Evolutionary conservation across 805 yeast species (phyloP).

Genomic region (Starmerella stellata): DNA sequence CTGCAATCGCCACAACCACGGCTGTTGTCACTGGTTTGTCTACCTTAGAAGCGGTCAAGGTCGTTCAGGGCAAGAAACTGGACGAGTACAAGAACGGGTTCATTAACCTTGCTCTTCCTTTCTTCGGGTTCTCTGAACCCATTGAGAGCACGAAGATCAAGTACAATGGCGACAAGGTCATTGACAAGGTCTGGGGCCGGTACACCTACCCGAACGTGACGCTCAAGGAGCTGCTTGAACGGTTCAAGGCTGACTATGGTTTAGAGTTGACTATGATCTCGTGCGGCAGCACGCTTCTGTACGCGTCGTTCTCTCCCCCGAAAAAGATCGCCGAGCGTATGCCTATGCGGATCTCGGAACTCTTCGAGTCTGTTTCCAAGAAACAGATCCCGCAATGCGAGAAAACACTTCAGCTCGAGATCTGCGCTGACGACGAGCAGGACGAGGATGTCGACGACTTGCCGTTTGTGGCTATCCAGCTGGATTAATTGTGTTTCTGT

Average conservation of each 20-base stretch:
- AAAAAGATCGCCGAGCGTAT: constrained; percentile 70
- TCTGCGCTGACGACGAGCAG: constrained; percentile 76
- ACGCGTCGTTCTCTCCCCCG: constrained; percentile 87
- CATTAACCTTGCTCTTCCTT: constrained; percentile 80
- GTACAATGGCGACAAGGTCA: constrained; percentile 52
- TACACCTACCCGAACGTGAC: constrained; percentile 61
- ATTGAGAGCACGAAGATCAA: constrained; percentile 66
- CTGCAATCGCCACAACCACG: constrained; percentile 99
- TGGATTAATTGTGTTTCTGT: too few species aligned
- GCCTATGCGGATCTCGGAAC: constrained; percentile 45
- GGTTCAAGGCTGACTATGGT: constrained; percentile 68
- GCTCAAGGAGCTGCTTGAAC: constrained; percentile 49
- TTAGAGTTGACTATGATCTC: constrained; percentile 81
- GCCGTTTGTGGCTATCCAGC: constrained; percentile 54
- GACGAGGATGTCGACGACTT: constrained; percentile 73
- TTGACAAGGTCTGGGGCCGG: constrained; percentile 91
- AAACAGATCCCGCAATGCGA: constrained; percentile 59
- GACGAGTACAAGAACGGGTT: constrained; percentile 88
- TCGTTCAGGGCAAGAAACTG: constrained; percentile 57
- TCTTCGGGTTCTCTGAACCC: constrained; percentile 94
- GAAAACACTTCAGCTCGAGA: constrained; percentile 65
- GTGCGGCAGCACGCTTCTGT: constrained; percentile 70
- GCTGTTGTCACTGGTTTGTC: constrained; percentile 91
- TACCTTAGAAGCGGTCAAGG: constrained; percentile 79
- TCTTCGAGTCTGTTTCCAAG: constrained; percentile 72